A percentile compares a stretch with the other conserved stretches of the same genome.
phyloP scores from a whole-genome alignment of 129 eudicot genomes.

The Artemisia argyi region DNA sequence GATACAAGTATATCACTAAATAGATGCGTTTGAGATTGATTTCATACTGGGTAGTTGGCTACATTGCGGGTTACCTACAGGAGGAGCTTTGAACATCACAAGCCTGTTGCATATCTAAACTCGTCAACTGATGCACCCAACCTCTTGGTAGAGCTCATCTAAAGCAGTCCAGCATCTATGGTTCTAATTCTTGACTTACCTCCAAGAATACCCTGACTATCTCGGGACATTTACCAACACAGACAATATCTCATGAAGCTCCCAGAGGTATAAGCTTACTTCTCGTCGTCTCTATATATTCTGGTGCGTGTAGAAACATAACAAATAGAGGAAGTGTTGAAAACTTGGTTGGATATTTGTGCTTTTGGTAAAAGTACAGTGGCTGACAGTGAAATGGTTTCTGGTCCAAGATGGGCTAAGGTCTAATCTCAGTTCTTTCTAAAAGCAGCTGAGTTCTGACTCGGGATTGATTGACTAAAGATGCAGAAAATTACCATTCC shows the following conservation, averaged over 20 bases:
- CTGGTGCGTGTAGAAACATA: constrained; percentile 60
- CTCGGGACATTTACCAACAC: constrained; percentile 63
- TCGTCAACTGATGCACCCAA: constrained; percentile 80
- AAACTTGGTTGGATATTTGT: constrained; percentile 69
- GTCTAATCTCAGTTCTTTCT: no score
- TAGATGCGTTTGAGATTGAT: constrained; percentile 54
- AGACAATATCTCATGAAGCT: constrained; percentile 56
- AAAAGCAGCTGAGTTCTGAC: no score
- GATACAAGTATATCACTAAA: no score
- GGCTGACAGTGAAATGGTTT: constrained; percentile 36
- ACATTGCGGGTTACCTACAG: constrained; percentile 78
- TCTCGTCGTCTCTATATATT: constrained; percentile 65
- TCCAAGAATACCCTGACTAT: constrained; percentile 72
- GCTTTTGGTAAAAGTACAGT: constrained; percentile 48
- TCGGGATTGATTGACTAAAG: no score
- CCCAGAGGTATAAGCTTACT: constrained; percentile 69
- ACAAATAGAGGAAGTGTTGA: constrained; percentile 57
- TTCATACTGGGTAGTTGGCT: constrained; percentile 85
- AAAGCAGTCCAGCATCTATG: constrained; percentile 65
- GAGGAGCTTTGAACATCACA: constrained; percentile 75
- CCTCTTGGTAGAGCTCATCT: constrained; percentile 72
- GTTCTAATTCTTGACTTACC: constrained; percentile 68
- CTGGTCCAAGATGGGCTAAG: no score
- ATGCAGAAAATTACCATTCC: no score
- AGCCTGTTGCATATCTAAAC: constrained; percentile 67